Base-by-base conservation (phyloP, 805 yeast species). In the Ogataea thermomethanolica region DNA sequence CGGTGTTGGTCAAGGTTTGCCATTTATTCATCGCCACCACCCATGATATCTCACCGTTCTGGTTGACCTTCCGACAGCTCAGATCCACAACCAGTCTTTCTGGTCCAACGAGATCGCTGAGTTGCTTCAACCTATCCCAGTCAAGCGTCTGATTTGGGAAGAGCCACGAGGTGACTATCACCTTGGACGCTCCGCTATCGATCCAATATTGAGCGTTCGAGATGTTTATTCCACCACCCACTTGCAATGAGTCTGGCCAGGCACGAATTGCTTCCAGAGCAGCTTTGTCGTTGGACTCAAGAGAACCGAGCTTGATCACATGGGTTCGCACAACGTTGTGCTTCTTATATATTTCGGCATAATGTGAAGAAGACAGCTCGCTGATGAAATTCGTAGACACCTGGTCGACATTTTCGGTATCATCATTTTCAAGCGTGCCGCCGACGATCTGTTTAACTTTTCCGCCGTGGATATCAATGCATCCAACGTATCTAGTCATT, bases 381-480 rank as follows among this genome's bases (percentile, higher is more conserved):
- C 95, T 79, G 4, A 90, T 85, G 57, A 85, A 90, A 61, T 93
- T 93, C 5, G 93, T 85, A 20, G 74, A 61, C 7, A 78, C 67
- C 40, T 69, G 75, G 4, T 63, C 56, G 10, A 66, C 56, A 26
- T 56, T 55, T 7, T 61, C 55, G n/a, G 61, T 62, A 48, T 78
- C 81, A 43, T 80, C 82, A 8, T 67, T 65, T 0, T 73, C 70
- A 14, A 93, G 68, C 0, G 96, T 84, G 0, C 96, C 95, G 6
- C 99, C 99, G 1, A 93, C 97, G 39, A 93, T 93, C 61, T 93
- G 99, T 56, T 93, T 93, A 45, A 93, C 99, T 51, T 86, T 83
- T 2, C 99, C 99, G 7, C 84, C 76, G 62, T 93, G 99, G 43
- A 93, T 80, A 59, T 93, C 99, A 27, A 93, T 91, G 57, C 99